Evolutionary conservation across 495 filamentous ascomycete genomes (phyloP), one percentile per base, ranked within the genome.

Genomic region (Usnea hakonensis): DNA sequence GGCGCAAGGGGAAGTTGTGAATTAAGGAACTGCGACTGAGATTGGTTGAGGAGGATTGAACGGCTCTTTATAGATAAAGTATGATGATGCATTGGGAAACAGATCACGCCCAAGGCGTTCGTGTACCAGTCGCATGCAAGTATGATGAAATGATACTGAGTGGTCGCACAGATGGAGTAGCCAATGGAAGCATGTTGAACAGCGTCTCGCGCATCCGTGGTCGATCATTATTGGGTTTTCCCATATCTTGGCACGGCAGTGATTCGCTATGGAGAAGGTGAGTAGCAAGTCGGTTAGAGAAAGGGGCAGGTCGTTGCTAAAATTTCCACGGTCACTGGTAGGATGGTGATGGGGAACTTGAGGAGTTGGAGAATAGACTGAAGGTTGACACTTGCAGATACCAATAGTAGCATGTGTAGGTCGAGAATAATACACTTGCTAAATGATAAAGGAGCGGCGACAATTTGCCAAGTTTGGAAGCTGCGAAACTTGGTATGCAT

Each of bases 201-300:
- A 61, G 58, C 36, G 58, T 14, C 48, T 48, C 10, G 6, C 4
- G 53, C 46, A 30, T 16, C 46, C 35, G 1, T 30, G 35, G 26
- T 38, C n/a, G 33, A 53, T 60, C 35, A 37, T 36, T 35, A 23
- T 53, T 28, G 30, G 14, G n/a, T 40, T 43, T 35, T 35, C 1
- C 50, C 33, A 35, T 10, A 56, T 56, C 28, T 32, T 40, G 5
- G 14, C 40, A n/a, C 60, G 60, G 60, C n/a, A 62, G 38, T 56
- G 53, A 23, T 44, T 53, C 53, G 30, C 21, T 40, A 62, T 28
- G 52, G n/a, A 62, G 60, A 62, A 62, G 60, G 60, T 62, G 40
- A 14, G 21, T 14, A 28, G n/a, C 10, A 54, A 4, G 19, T n/a
- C 58, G 28, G 26, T 58, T 54, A 46, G 33, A 28, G 36, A 53